Conservation (phyloP, 2,329 filamentous ascomycete genomes). For the Capronia epimyces region DNA sequence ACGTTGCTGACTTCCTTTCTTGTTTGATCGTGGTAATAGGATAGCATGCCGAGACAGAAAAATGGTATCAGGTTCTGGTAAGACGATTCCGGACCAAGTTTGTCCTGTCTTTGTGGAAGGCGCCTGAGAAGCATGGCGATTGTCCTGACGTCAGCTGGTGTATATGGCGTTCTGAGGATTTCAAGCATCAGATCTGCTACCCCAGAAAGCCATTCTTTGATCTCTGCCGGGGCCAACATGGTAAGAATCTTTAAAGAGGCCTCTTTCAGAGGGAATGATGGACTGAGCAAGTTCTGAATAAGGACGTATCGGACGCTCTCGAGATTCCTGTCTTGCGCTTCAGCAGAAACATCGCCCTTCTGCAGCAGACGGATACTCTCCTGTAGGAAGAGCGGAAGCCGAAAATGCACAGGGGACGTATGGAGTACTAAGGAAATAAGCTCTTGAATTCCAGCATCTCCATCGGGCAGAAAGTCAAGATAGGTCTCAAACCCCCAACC, state of each 20-base stretch:
- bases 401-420: constrained; percentile 29
- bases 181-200: constrained; percentile 63
- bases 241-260: constrained; percentile 68
- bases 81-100: constrained; percentile 56
- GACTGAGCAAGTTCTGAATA: constrained; percentile 66
- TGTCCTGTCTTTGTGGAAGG: constrained; percentile 60
- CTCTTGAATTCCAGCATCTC: not conserved
- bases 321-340: constrained; percentile 56
- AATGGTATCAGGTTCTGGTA: constrained; percentile 66
- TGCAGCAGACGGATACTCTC: constrained; percentile 36
- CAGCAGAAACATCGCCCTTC: constrained; percentile 39
- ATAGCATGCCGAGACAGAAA: constrained; percentile 85
- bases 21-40: constrained; percentile 73
- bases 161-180: constrained; percentile 73
- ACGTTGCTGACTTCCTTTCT: constrained; percentile 80
- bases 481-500: constrained; percentile 22
- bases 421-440: not conserved
- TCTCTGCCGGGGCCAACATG: constrained; percentile 50
- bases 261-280: constrained; percentile 68
- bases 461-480: constrained; percentile 6
- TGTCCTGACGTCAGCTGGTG: constrained; percentile 66
- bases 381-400: constrained; percentile 61
- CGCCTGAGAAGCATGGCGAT: constrained; percentile 83
- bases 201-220: constrained; percentile 42
- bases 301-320: constrained; percentile 50